Conservation (phyloP, 2,329 filamentous ascomycete species). For the Arthrobotrys musiformis region DNA sequence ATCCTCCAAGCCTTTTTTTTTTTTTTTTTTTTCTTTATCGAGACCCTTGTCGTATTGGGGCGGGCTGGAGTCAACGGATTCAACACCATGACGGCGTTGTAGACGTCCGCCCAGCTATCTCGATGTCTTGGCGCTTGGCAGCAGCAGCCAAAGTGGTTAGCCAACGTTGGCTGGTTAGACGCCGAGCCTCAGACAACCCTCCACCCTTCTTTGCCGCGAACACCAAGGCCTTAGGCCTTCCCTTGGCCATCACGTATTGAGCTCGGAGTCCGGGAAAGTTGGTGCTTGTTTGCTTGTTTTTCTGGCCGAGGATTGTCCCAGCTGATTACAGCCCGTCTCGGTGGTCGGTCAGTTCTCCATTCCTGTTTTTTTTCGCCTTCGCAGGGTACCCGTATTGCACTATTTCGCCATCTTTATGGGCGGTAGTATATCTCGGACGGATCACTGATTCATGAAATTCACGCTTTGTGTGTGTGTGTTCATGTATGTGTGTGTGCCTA, state of each 20-base stretch:
- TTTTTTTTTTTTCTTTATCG: constrained; percentile 14
- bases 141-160: constrained; percentile 2
- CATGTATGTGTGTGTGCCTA: not conserved
- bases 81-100: constrained; percentile 53
- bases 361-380: constrained; percentile 5
- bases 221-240: constrained; percentile 28
- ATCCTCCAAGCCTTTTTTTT: constrained; percentile 25
- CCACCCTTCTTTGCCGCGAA: constrained; percentile 24
- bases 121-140: constrained; percentile 43
- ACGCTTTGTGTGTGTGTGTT: not conserved
- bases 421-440: not conserved
- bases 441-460: not conserved
- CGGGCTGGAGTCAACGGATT: constrained; percentile 26
- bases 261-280: constrained; percentile 40
- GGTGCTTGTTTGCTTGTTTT: constrained; percentile 19
- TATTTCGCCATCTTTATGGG: not conserved
- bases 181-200: constrained; percentile 35
- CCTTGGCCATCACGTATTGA: constrained; percentile 37
- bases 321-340: not conserved
- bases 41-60: constrained; percentile 26
- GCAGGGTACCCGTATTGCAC: not conserved
- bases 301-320: not conserved
- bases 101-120: constrained; percentile 50
- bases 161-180: not conserved
- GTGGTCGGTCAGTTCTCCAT: not conserved